These are phyloP conservation scores for Xylaria sp. DNA, from an alignment of 2,329 filamentous ascomycete species.

Conservation along the genomic window DNA sequence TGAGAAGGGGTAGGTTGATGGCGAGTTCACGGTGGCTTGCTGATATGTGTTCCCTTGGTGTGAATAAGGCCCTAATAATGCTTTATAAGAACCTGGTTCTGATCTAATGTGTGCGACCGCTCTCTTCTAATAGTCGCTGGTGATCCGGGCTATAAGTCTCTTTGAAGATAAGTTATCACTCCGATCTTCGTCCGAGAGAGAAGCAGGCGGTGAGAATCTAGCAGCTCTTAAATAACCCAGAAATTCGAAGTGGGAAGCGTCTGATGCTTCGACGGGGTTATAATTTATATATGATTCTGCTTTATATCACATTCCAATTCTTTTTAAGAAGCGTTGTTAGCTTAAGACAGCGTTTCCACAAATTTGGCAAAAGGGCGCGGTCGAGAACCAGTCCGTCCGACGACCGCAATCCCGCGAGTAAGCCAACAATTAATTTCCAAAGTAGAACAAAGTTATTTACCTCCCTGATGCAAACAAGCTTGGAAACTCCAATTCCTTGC, in stretches of 20 bases:
- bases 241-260: background rate
- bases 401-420: conserved; percentile 4
- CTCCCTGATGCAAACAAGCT: conserved; percentile 17
- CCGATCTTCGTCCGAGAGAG: conserved; percentile 7
- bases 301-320: background rate
- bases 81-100: background rate
- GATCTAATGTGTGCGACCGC: background rate
- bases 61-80: background rate
- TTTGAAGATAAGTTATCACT: background rate
- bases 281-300: background rate
- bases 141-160: background rate
- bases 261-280: background rate
- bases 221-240: background rate
- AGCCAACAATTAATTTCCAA: background rate
- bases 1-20: too few relatives aligned
- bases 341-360: conserved; percentile 12
- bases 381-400: conserved; percentile 16
- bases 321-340: background rate
- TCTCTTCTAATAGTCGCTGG: background rate
- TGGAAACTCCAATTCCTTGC: background rate
- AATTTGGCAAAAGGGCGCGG: conserved; percentile 22
- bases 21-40: too few relatives aligned
- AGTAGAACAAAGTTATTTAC: background rate
- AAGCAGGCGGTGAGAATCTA: background rate
- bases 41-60: background rate